Conservation (phyloP, 139 green algal species). For the Chlorella sp. region DNA sequence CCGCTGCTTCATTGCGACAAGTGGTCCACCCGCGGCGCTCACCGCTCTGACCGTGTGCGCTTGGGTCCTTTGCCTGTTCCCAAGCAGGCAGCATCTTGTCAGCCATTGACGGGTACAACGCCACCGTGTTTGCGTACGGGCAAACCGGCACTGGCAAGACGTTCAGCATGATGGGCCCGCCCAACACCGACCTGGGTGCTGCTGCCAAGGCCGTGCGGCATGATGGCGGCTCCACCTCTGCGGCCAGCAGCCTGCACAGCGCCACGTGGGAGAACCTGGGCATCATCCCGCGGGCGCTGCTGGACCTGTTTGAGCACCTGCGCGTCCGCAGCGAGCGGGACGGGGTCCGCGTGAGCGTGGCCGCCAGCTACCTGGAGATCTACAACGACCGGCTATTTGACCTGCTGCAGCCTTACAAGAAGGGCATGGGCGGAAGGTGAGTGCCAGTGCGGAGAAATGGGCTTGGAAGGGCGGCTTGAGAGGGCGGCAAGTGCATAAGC, state of each 20-base stretch:
- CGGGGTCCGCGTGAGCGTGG: conserved; percentile 8
- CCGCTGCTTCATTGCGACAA: not conserved
- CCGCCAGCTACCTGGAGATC: conserved; percentile 63
- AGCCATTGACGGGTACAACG: conserved; percentile 20
- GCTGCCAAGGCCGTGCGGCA: not conserved
- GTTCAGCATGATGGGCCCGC: conserved; percentile 53
- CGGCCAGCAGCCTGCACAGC: not conserved
- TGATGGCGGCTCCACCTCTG: not conserved
- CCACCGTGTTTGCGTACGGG: conserved; percentile 18
- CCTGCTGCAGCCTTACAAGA: conserved; percentile 66
- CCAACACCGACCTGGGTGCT: conserved; percentile 9
- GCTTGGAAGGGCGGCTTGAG: not conserved
- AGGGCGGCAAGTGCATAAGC: no score
- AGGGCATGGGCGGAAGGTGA: conserved; percentile 24
- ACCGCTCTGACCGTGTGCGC: no score
- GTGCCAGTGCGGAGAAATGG: no score
- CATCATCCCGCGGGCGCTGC: conserved; percentile 48
- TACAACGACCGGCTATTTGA: conserved; percentile 70
- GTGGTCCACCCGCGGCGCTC: not conserved
- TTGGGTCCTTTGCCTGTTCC: no score
- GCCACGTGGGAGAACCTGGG: conserved; percentile 20
- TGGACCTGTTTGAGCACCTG: conserved; percentile 42
- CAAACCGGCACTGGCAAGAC: conserved; percentile 63
- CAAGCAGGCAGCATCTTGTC: conserved; percentile 11
- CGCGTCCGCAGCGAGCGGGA: not conserved